A percentile compares a stretch with the other conserved stretches of the same genome.
phyloP scores from a whole-genome alignment of 2,329 filamentous ascomycete genomes.

The Scedosporium dehoogii region DNA sequence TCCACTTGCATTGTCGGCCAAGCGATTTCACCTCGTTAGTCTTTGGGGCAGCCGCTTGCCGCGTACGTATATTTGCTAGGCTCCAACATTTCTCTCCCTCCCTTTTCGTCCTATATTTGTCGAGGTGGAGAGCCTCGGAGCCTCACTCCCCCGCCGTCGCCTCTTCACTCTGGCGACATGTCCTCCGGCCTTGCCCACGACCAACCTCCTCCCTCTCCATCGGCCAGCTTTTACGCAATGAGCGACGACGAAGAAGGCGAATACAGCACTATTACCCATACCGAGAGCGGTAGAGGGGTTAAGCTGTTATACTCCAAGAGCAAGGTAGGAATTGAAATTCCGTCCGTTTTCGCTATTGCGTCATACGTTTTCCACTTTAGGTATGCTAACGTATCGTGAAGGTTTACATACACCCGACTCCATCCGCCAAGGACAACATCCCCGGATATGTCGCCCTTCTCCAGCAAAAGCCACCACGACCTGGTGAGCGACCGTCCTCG shows the following conservation, averaged over 20 bases:
- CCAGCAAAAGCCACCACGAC: slow-evolving; percentile 62
- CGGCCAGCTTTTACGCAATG: slow-evolving; percentile 86
- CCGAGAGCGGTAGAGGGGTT: slow-evolving; percentile 67
- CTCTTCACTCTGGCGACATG: slow-evolving; percentile 11
- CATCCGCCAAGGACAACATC: slow-evolving; percentile 92
- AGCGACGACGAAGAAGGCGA: slow-evolving; percentile 94
- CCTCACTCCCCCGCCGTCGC: neutral
- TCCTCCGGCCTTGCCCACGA: slow-evolving; percentile 9
- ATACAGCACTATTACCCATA: slow-evolving; percentile 87
- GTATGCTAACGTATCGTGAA: slow-evolving; percentile 20
- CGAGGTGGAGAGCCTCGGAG: neutral
- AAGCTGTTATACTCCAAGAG: slow-evolving; percentile 94
- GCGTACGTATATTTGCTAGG: neutral
- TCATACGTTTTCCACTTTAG: neutral
- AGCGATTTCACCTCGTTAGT: neutral
- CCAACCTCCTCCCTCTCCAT: slow-evolving; percentile 54
- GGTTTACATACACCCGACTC: slow-evolving; percentile 94
- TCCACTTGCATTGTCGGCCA: slow-evolving; percentile 5
- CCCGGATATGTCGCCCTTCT: slow-evolving; percentile 86
- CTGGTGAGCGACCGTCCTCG: slow-evolving; percentile 26
- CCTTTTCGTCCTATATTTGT: neutral
- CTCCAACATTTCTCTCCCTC: neutral
- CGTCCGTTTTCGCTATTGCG: neutral
- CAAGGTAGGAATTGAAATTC: slow-evolving; percentile 51
- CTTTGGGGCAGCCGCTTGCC: neutral